Percentiles rank a stretch among this genome's conserved stretches.
phyloP scores from a whole-genome alignment of 1,284 basidiomycete genomes.

The Cutaneotrichosporon sp. region DNA sequence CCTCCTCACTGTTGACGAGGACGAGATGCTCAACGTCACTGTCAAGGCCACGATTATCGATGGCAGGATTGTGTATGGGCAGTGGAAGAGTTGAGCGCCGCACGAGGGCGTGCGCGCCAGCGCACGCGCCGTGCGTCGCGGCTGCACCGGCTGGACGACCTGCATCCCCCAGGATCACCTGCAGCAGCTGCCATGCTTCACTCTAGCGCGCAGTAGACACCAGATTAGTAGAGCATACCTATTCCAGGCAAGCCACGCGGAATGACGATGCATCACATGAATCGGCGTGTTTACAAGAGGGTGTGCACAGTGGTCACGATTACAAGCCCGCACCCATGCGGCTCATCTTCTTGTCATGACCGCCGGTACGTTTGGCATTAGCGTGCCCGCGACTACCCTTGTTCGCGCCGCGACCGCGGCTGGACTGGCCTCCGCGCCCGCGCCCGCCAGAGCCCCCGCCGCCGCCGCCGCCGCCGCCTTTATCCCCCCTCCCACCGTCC shows the following conservation, averaged over 20 bases:
- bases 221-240: no score
- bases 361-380: slow-evolving; percentile 46
- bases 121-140: no score
- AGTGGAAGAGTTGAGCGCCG: slow-evolving; percentile 5
- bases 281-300: no score
- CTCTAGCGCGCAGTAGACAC: no score
- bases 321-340: slow-evolving; percentile 36
- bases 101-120: no score
- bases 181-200: no score
- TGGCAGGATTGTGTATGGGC: slow-evolving; percentile 59
- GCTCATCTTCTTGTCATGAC: slow-evolving; percentile 47
- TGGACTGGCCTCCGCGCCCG: slow-evolving; percentile 27
- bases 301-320: no score
- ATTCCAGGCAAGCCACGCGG: no score
- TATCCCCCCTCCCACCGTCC: no score
- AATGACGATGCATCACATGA: no score
- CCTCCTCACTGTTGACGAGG: slow-evolving; percentile 61
- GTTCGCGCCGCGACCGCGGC: slow-evolving; percentile 30
- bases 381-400: slow-evolving; percentile 46
- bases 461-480: slow-evolving; percentile 4
- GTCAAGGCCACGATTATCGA: slow-evolving; percentile 74
- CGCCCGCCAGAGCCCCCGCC: slow-evolving; percentile 22
- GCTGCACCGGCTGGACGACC: no score
- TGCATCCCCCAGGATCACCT: no score
- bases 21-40: slow-evolving; percentile 64